These are phyloP conservation scores for Laburnicola sp. DNA, from an alignment of 2,329 filamentous ascomycete genomes.

Conservation along the genomic window DNA sequence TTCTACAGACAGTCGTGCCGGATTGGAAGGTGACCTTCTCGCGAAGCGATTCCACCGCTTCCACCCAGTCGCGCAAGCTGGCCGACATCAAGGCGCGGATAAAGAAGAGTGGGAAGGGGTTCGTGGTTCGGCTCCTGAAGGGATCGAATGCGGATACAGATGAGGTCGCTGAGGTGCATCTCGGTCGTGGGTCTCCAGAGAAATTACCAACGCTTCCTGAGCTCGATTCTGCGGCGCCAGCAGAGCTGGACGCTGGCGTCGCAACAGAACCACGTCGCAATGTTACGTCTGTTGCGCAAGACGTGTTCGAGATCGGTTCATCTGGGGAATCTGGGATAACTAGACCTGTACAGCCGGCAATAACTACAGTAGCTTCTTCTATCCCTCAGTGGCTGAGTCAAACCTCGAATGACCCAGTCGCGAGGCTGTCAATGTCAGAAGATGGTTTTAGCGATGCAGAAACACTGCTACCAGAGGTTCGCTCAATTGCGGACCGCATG, in stretches of 20 bases:
- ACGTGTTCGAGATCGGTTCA: slow-evolving; percentile 31
- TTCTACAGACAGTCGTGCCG: slow-evolving; percentile 35
- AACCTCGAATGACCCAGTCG: neutral
- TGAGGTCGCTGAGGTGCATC: slow-evolving; percentile 34
- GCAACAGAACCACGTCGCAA: no score
- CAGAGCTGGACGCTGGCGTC: slow-evolving; percentile 25
- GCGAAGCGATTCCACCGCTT: slow-evolving; percentile 30
- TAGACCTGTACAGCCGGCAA: neutral
- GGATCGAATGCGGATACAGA: slow-evolving; percentile 27
- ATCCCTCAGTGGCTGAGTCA: slow-evolving; percentile 17
- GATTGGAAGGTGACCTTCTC: slow-evolving; percentile 36
- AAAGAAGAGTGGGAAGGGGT: slow-evolving; percentile 40
- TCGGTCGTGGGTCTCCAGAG: slow-evolving; percentile 17
- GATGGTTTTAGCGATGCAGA: slow-evolving; percentile 37
- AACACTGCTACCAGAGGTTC: slow-evolving; percentile 30
- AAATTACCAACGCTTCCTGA: slow-evolving; percentile 15
- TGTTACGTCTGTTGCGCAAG: no score
- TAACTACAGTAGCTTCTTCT: slow-evolving; percentile 1
- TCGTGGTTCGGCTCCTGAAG: slow-evolving; percentile 36
- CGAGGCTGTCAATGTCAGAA: slow-evolving; percentile 21
- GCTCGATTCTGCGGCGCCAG: slow-evolving; percentile 22
- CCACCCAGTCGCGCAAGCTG: slow-evolving; percentile 30
- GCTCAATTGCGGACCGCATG: slow-evolving; percentile 17
- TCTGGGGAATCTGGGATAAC: slow-evolving; percentile 26
- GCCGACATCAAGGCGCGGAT: slow-evolving; percentile 38